phyloP scores from a whole-genome alignment of 176 grass and related monocot genomes.

The Musa itinerans region DNA sequence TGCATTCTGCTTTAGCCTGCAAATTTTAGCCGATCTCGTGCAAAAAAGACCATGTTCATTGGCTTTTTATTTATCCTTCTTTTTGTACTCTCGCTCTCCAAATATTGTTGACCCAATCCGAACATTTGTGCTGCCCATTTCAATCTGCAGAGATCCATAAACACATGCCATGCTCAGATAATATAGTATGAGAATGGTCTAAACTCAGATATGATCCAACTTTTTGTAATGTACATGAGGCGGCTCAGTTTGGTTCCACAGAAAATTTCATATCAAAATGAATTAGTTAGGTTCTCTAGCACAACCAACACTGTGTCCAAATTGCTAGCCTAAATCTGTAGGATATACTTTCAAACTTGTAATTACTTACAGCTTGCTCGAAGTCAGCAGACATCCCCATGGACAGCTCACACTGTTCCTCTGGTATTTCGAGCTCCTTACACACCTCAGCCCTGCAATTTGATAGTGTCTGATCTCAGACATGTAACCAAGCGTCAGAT shows the following conservation, averaged over 20 bases:
- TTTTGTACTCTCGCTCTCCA: conserved; percentile 7
- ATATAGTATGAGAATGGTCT: background rate
- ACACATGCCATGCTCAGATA: too few relatives aligned
- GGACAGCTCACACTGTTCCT: conserved; percentile 66
- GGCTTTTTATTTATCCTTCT: background rate
- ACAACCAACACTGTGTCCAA: too few relatives aligned
- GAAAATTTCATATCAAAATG: too few relatives aligned
- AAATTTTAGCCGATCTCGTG: too few relatives aligned
- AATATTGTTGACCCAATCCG: conserved; percentile 8
- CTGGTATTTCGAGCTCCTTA: conserved; percentile 42
- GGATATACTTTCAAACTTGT: too few relatives aligned
- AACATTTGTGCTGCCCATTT: conserved; percentile 15
- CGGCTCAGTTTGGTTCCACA: too few relatives aligned
- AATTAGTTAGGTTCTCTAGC: too few relatives aligned
- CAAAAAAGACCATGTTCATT: too few relatives aligned
- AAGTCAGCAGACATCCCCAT: conserved; percentile 96
- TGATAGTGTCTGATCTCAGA: background rate
- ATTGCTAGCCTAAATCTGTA: too few relatives aligned
- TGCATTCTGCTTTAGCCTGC: too few relatives aligned
- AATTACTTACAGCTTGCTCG: conserved; percentile 62
- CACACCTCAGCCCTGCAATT: conserved; percentile 55
- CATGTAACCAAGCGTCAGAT: background rate
- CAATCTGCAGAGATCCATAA: background rate
- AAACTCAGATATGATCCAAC: background rate
- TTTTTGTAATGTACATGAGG: too few relatives aligned